Percentiles rank a stretch among this genome's conserved stretches.
phyloP scores from a whole-genome alignment of 306 rosid species.

The Vachellia collinsii region DNA sequence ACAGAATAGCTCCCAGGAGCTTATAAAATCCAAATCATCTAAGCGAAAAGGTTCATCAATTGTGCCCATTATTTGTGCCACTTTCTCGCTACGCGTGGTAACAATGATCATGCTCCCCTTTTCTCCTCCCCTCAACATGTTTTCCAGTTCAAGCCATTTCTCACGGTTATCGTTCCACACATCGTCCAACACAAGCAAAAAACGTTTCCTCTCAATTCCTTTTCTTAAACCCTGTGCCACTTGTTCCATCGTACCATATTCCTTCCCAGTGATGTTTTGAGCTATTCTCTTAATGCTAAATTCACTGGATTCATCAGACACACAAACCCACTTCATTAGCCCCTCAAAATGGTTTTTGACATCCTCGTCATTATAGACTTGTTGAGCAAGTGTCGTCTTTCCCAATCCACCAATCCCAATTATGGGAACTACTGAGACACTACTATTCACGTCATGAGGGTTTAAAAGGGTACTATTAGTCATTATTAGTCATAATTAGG shows the following conservation, averaged over 20 bases:
- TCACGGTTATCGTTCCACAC: neutral
- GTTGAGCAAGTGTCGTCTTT: constrained; percentile 36
- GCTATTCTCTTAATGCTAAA: neutral
- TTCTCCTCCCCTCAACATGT: neutral
- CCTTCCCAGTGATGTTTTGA: neutral
- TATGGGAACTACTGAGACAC: neutral
- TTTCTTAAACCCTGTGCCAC: neutral
- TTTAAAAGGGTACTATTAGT: neutral
- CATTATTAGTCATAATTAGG: no score
- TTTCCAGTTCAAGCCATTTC: neutral
- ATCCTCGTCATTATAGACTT: neutral
- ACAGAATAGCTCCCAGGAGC: neutral
- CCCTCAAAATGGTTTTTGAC: neutral
- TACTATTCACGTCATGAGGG: neutral
- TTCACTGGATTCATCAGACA: neutral
- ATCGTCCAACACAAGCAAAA: constrained; percentile 33
- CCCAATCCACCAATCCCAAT: constrained; percentile 30
- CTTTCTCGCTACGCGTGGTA: neutral
- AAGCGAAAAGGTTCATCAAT: rapidly evolving
- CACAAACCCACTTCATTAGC: constrained; percentile 31
- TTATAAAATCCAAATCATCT: neutral
- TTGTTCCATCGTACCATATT: no score
- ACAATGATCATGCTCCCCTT: constrained; percentile 26
- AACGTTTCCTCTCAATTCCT: neutral
- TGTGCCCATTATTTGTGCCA: neutral